Percentiles rank a stretch among this genome's conserved stretches.
Evolutionary conservation across 495 filamentous ascomycete species (phyloP).

Genomic region (Tuber indicum): DNA sequence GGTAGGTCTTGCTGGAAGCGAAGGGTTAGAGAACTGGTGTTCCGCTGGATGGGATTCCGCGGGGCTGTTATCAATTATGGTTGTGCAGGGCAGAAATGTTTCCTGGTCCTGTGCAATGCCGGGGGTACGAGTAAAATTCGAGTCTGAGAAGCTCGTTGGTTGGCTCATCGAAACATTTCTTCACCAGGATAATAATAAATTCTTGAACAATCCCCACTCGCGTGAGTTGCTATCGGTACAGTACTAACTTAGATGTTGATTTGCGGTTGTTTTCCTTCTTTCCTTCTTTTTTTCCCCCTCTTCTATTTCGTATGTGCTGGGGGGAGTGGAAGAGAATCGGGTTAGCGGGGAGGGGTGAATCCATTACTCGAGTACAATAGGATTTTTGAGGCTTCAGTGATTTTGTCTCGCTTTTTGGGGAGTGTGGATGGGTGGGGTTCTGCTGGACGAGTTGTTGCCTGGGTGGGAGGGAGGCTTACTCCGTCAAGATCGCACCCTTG

Average conservation of each 20-base stretch:
- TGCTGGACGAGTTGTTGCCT: background rate
- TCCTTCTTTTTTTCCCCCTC: too few species aligned
- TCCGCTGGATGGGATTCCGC: background rate
- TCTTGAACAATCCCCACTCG: background rate
- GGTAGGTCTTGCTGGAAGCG: background rate
- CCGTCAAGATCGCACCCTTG: background rate
- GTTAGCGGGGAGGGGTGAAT: background rate
- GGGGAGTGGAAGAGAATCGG: background rate
- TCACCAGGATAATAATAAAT: too few species aligned
- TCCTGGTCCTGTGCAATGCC: background rate
- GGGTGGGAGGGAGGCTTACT: background rate
- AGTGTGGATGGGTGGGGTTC: background rate
- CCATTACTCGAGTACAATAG: too few species aligned
- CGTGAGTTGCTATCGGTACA: too few species aligned
- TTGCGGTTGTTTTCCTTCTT: too few species aligned
- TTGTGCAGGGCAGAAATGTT: background rate
- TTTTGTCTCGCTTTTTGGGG: background rate
- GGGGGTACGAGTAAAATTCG: background rate
- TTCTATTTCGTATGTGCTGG: too few species aligned
- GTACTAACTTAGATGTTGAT: too few species aligned
- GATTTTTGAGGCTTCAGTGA: background rate
- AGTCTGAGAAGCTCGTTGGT: background rate
- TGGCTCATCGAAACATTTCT: background rate
- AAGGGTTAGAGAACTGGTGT: background rate
- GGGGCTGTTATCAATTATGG: background rate